Conservation (phyloP, 1,139 yeast genomes). For the Zygosaccharomyces pseudobailii region DNA sequence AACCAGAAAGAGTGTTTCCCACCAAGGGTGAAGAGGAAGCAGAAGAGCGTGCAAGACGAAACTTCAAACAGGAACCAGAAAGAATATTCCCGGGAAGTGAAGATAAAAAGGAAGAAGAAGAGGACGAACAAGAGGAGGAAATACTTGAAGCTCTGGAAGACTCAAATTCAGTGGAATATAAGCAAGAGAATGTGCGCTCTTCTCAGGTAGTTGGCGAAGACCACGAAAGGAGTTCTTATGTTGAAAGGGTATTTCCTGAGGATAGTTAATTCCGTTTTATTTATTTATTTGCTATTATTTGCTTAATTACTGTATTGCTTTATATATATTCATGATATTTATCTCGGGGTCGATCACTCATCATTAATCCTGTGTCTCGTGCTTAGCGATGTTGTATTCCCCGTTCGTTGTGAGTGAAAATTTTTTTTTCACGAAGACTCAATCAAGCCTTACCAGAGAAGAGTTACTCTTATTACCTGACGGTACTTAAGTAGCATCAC, state of each 20-base stretch:
- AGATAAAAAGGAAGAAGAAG: not conserved
- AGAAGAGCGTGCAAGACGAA: not conserved
- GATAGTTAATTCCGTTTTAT: not conserved
- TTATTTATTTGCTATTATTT: not conserved
- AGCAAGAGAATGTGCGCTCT: not conserved
- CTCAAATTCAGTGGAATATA: not conserved
- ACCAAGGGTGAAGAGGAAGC: not conserved
- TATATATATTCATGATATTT: not conserved
- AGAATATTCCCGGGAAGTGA: constrained; percentile 1
- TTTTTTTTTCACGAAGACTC: constrained; percentile 12
- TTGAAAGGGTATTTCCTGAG: not conserved
- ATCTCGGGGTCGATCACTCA: not conserved
- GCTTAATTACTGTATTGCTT: not conserved
- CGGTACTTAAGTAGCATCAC: not conserved
- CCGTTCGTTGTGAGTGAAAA: constrained; percentile 21
- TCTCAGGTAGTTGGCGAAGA: not conserved
- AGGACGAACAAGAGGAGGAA: not conserved
- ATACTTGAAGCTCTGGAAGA: not conserved
- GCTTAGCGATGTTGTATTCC: not conserved
- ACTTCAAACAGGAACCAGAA: not conserved
- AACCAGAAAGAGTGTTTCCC: constrained; percentile 3
- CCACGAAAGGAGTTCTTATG: not conserved
- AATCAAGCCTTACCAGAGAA: not conserved
- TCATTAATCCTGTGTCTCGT: not conserved
- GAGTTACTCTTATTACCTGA: not conserved